A percentile compares a stretch with the other conserved stretches of the same genome.
These are phyloP conservation scores for Phlebiopsis flavidoalba DNA, from an alignment of 768 basidiomycete species.

Conservation along the genomic window DNA sequence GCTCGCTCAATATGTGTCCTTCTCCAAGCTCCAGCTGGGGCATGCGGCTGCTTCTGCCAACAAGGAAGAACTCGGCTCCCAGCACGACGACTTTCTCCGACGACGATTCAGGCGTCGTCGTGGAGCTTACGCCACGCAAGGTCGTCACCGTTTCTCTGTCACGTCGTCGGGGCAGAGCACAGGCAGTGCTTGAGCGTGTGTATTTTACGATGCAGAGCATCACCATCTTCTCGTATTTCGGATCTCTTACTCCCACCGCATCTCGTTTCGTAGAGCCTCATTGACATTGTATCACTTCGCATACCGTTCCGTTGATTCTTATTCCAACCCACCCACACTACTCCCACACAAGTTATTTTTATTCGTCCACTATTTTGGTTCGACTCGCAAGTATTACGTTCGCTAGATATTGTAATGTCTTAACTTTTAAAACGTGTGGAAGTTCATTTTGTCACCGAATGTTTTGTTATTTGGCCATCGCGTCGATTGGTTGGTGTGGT, in stretches of 20 bases:
- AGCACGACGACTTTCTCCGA: conserved; percentile 26
- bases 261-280: not conserved
- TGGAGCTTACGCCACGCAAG: conserved; percentile 43
- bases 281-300: not conserved
- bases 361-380: not conserved
- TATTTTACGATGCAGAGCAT: not conserved
- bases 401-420: not conserved
- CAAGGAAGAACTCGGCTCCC: conserved; percentile 25
- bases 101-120: conserved; percentile 18
- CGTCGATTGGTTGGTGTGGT: too few species aligned
- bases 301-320: not conserved
- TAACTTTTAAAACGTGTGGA: not conserved
- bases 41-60: conserved; percentile 45
- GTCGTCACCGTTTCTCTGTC: conserved; percentile 59
- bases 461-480: not conserved
- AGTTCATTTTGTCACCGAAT: not conserved
- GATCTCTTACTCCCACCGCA: not conserved
- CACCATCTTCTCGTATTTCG: not conserved
- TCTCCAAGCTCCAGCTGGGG: conserved; percentile 36
- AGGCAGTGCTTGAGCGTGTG: not conserved
- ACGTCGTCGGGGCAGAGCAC: conserved; percentile 30
- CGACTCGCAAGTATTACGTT: not conserved
- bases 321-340: not conserved
- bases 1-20: conserved; percentile 15
- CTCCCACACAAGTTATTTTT: not conserved